Conservation (phyloP, 108 stramenopile genomes). For the Cyclotella cryptica region DNA sequence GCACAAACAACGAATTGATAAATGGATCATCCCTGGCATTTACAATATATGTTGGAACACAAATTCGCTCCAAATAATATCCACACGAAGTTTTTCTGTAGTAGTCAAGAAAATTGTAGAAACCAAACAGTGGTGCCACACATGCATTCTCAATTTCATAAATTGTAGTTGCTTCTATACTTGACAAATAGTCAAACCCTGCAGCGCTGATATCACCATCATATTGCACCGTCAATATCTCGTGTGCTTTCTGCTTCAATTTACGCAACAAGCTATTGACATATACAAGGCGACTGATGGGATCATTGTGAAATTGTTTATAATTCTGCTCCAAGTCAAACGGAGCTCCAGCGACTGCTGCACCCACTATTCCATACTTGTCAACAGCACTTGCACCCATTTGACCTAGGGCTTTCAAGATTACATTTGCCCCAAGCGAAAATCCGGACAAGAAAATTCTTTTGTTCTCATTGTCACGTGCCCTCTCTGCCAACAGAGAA, state of each 20-base stretch:
- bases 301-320: conserved; percentile 58
- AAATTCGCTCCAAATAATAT: conserved; percentile 58
- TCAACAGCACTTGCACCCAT: conserved; percentile 58
- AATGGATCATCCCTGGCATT: conserved; percentile 88
- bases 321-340: conserved; percentile 67
- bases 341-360: conserved; percentile 86
- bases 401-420: conserved; percentile 83
- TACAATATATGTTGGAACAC: conserved; percentile 73
- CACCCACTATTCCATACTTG: conserved; percentile 73
- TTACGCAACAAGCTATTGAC: conserved; percentile 59
- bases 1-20: conserved; percentile 56
- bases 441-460: conserved; percentile 87
- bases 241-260: conserved; percentile 53
- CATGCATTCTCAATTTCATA: conserved; percentile 80
- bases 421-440: conserved; percentile 92
- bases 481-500: conserved; percentile 43
- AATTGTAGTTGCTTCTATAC: conserved; percentile 61
- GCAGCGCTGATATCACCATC: conserved; percentile 46
- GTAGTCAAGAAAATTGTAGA: conserved; percentile 74
- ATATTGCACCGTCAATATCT: conserved; percentile 53
- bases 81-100: conserved; percentile 69
- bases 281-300: conserved; percentile 72
- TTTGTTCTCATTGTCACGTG: conserved; percentile 54
- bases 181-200: conserved; percentile 57
- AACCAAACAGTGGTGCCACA: conserved; percentile 78